Base-by-base conservation (phyloP, 2,329 filamentous ascomycete genomes). In the Diaporthe sp. region DNA sequence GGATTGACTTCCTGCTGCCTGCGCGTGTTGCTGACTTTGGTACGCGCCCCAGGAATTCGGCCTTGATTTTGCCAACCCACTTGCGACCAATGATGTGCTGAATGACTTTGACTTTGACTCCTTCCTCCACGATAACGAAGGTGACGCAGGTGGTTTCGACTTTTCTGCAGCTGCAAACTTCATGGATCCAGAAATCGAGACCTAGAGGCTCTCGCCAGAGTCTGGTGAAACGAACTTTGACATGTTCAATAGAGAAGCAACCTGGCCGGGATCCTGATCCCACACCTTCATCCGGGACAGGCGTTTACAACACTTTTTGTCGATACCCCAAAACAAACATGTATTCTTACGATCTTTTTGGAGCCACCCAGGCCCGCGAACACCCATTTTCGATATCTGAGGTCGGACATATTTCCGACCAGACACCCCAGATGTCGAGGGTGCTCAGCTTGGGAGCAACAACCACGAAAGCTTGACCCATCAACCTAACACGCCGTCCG, bases 31-130 rank as follows among this genome's bases (percentile, higher is more conserved):
- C 73, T 78, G 70, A 78, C 45, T 55, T 52, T 77, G 80, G 77
- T n/a, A 81, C 75, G 52, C 10, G 15, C 28, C 58, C 7, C 73
- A 84, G 80, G 85, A 87, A 74, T 90, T 90, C 72, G 70, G 78
- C 54, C 87, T 92, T 82, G 89, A 89, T 73, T 89, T 91, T 80
- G 85, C 87, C 72, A 89, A 91, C 77, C 88, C 90, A 2, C 81
- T 88, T 35, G 85, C 85, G 75, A 86, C 87, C 8, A 83, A 83
- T 71, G 88, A 92, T 79, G 91, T 92, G 47, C 85, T 93, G 64
- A 90, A 90, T 78, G 91, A 92, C 77, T 93, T 93, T 78, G 91
- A 93, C 77, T 90, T 93, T 77, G 91, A 93, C 81, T 92, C 91
- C 2, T 93, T 93, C 84, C 84, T 93, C 10, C 90, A 93, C 77